phyloP scores from a whole-genome alignment of 352 stramenopile species.

The Phytopythium montanum region DNA sequence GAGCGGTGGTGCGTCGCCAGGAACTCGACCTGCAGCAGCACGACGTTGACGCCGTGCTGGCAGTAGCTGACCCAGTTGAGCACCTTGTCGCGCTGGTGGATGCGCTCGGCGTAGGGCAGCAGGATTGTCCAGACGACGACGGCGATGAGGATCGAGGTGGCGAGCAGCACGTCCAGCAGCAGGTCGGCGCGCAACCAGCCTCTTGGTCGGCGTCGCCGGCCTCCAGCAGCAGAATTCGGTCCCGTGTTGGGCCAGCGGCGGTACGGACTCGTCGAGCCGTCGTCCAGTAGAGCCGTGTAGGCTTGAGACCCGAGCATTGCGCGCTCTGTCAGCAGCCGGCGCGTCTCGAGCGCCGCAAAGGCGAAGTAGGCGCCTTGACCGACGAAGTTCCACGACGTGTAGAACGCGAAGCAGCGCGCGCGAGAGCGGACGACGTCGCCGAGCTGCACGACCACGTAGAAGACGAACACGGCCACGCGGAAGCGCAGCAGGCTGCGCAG shows the following conservation, averaged over 20 bases:
- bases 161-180: slow-evolving; percentile 63
- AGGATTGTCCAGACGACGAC: slow-evolving; percentile 74
- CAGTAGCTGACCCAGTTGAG: slow-evolving; percentile 81
- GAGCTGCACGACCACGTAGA: slow-evolving; percentile 54
- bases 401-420: slow-evolving; percentile 58
- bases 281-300: slow-evolving; percentile 42
- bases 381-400: slow-evolving; percentile 88
- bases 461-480: slow-evolving; percentile 25
- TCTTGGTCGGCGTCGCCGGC: slow-evolving; percentile 6
- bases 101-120: slow-evolving; percentile 55
- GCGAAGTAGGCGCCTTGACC: slow-evolving; percentile 63
- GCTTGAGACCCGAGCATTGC: slow-evolving; percentile 16
- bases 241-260: slow-evolving; percentile 10
- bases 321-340: slow-evolving; percentile 18
- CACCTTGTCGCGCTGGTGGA: slow-evolving; percentile 41
- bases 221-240: neutral
- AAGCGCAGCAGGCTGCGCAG: slow-evolving; percentile 39
- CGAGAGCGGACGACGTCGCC: slow-evolving; percentile 57
- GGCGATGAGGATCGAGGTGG: slow-evolving; percentile 62
- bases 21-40: slow-evolving; percentile 72
- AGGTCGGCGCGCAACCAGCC: slow-evolving; percentile 59
- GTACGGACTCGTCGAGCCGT: slow-evolving; percentile 18
- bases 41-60: slow-evolving; percentile 70
- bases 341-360: slow-evolving; percentile 25
- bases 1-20: slow-evolving; percentile 42